Percentiles rank a stretch among this genome's conserved stretches.
Evolutionary conservation across 169 alveolate genomes (phyloP).

Genomic region (Cryptosporidium tyzzeri): DNA sequence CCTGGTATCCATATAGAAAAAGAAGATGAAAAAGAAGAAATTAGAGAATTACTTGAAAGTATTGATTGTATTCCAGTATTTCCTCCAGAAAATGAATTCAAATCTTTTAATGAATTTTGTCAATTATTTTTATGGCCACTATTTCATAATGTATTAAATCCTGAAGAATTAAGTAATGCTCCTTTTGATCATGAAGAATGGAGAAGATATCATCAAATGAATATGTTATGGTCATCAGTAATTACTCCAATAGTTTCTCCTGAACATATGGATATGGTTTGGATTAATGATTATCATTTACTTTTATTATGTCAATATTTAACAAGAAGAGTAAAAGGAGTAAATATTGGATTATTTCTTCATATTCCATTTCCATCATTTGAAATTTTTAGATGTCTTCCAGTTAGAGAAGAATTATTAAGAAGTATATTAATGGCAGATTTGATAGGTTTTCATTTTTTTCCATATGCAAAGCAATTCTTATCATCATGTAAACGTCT

Average conservation of each 20-base stretch:
- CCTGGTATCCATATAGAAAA: slow-evolving; percentile 75
- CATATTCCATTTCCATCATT: slow-evolving; percentile 95
- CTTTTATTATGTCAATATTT: slow-evolving; percentile 87
- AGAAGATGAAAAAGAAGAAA: slow-evolving; percentile 78
- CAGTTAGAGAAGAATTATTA: slow-evolving; percentile 91
- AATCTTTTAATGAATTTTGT: slow-evolving; percentile 76
- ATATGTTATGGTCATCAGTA: slow-evolving; percentile 78
- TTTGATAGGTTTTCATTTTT: slow-evolving; percentile 93
- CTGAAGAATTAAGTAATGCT: slow-evolving; percentile 78
- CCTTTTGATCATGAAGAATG: slow-evolving; percentile 85
- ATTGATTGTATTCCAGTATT: slow-evolving; percentile 79
- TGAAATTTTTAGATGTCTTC: slow-evolving; percentile 89
- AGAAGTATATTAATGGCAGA: slow-evolving; percentile 93
- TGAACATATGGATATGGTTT: slow-evolving; percentile 82
- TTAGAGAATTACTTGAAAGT: slow-evolving; percentile 41
- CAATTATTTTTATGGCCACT: slow-evolving; percentile 79
- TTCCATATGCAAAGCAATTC: slow-evolving; percentile 92
- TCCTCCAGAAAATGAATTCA: slow-evolving; percentile 77
- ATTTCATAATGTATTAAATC: slow-evolving; percentile 83
- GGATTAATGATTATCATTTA: slow-evolving; percentile 93
- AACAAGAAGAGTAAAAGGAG: slow-evolving; percentile 83
- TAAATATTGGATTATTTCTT: slow-evolving; percentile 91
- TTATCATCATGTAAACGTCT: slow-evolving; percentile 88
- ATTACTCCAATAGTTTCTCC: slow-evolving; percentile 80
- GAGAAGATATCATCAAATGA: slow-evolving; percentile 80